Evolutionary conservation across 257 asterid species (phyloP).

Genomic region (Gardenia jasminoides): DNA sequence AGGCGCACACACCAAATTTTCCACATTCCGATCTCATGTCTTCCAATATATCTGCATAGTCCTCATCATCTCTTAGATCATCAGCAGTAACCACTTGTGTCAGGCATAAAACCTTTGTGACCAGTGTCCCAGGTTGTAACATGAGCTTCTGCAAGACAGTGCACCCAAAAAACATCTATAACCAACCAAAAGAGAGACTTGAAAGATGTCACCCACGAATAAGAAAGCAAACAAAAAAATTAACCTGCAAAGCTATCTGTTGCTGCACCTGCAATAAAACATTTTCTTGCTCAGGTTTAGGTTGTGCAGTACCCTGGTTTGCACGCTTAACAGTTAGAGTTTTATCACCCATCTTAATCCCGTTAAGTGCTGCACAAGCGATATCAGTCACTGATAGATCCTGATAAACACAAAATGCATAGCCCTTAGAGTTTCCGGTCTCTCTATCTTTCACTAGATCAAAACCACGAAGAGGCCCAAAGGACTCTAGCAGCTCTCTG

Average conservation of each 20-base stretch:
- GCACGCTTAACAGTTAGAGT: slow-evolving; percentile 97
- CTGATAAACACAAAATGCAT: slow-evolving; percentile 95
- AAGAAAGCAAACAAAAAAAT: neutral
- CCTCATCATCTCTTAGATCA: slow-evolving; percentile 77
- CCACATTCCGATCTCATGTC: slow-evolving; percentile 92
- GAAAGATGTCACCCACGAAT: neutral
- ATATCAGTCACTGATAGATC: slow-evolving; percentile 93
- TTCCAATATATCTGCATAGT: slow-evolving; percentile 79
- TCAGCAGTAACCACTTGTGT: slow-evolving; percentile 65
- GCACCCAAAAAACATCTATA: neutral
- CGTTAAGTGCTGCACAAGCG: slow-evolving; percentile 98
- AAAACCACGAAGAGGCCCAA: slow-evolving; percentile 94
- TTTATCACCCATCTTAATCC: slow-evolving; percentile 98
- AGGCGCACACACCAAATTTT: slow-evolving; percentile 44
- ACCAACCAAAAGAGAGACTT: neutral
- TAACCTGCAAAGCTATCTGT: slow-evolving; percentile 90
- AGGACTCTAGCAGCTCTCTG: slow-evolving; percentile 94
- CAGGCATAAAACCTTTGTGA: slow-evolving; percentile 84
- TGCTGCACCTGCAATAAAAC: slow-evolving; percentile 89
- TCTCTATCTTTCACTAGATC: slow-evolving; percentile 96
- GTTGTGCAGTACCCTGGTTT: slow-evolving; percentile 78
- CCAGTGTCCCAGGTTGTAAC: slow-evolving; percentile 53
- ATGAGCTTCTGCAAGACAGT: slow-evolving; percentile 59
- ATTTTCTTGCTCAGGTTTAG: slow-evolving; percentile 95
- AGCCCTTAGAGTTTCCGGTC: slow-evolving; percentile 99